Evolutionary conservation across 202 grass and related monocot genomes (phyloP), one percentile per base, ranked within the genome.

Genomic region (Musa balbisiana): DNA sequence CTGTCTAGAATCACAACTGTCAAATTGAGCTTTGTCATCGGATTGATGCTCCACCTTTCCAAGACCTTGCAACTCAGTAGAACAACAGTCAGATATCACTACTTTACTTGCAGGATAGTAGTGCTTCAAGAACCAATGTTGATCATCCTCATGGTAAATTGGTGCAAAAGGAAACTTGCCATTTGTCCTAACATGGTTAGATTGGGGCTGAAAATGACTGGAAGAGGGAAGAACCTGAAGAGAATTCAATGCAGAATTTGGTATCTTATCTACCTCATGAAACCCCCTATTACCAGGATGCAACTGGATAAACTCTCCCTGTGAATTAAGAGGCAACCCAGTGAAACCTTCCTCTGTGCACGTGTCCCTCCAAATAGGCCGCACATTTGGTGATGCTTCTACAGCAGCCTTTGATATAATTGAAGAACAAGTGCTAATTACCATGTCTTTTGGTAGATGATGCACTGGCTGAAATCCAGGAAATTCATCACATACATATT

Each of bases 321-420:
- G 93, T 25, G 90, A 97, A 83, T 97, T 97, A 72, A 97, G 79
- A 79, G 88, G 90, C 83, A 97, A 91, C 52, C 90, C 72, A 63
- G 76, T 21, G 78, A 82, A 97, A 60, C 82, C 86, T 22, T 83
- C 83, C 10, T 64, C 16, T 33, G 65, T 75, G 74, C 72, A 75
- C 10, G 67, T 77, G 52, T 76, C 84, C 80, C 66, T 76, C 26
- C 22, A 74, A 3, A 67, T 55, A 72, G 90, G 79, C 65, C 80
- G 22, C 73, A 12, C 82, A 64, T 86, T 77, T 62, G 72, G 19
- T 15, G 76, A 29, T 73, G 80, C 83, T 75, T 71, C 84, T 74
- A 72, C 63, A 56, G 83, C 54, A 86, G 91, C 85, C 72, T 89
- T 86, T 87, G 90, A 87, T 76, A 85, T 81, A 69, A 87, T 73